Conservation (phyloP, 2,329 filamentous ascomycete genomes). For the Aspergillus ustus region DNA sequence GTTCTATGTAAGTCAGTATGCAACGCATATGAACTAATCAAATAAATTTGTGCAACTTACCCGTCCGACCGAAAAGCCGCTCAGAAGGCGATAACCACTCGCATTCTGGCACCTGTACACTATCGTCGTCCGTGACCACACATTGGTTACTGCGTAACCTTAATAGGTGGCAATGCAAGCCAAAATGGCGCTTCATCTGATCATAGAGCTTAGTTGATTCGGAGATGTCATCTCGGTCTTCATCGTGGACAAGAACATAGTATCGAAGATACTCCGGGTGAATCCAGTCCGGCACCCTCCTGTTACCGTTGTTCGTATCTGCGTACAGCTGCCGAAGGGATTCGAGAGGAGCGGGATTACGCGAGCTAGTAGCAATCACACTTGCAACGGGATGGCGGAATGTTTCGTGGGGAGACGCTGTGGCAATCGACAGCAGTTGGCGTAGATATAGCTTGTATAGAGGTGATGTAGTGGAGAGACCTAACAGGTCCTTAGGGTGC, state of each 20-base stretch:
- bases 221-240: slow-evolving; percentile 90
- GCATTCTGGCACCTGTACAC: slow-evolving; percentile 75
- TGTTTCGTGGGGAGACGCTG: slow-evolving; percentile 83
- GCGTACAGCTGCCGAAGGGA: slow-evolving; percentile 82
- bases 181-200: slow-evolving; percentile 99
- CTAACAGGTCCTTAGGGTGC: slow-evolving; percentile 35
- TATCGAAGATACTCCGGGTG: slow-evolving; percentile 92
- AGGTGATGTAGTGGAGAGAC: slow-evolving; percentile 62
- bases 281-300: slow-evolving; percentile 79
- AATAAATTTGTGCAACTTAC: slow-evolving; percentile 39
- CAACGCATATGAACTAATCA: too few relatives aligned
- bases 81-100: slow-evolving; percentile 90
- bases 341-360: slow-evolving; percentile 81
- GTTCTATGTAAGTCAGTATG: slow-evolving; percentile 32
- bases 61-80: slow-evolving; percentile 72
- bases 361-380: slow-evolving; percentile 92
- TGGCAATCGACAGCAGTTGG: slow-evolving; percentile 77
- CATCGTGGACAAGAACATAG: slow-evolving; percentile 95
- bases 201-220: slow-evolving; percentile 91
- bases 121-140: slow-evolving; percentile 89
- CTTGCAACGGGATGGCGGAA: slow-evolving; percentile 94
- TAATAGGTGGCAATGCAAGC: slow-evolving; percentile 90
- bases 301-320: slow-evolving; percentile 78
- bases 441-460: slow-evolving; percentile 87
- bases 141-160: slow-evolving; percentile 83